Conservation (phyloP, 768 basidiomycete genomes). For the Boletus rubescentipes region DNA sequence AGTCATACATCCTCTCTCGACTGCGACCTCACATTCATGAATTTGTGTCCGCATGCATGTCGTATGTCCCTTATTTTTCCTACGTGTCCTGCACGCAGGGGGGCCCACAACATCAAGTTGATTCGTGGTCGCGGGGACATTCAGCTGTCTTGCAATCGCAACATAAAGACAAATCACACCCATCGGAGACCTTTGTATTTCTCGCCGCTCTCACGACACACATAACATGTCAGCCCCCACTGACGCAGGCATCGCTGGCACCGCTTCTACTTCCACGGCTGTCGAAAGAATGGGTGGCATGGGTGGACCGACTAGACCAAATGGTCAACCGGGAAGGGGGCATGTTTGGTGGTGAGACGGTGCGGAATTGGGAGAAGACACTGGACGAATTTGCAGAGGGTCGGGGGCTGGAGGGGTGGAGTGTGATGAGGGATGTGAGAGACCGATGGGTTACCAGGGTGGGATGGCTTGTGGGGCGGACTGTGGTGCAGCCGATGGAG, state of each 20-base stretch:
- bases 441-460: constrained; percentile 74
- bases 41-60: constrained; percentile 72
- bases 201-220: constrained; percentile 68
- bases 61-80: constrained; percentile 86
- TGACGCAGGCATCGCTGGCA: constrained; percentile 58
- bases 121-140: constrained; percentile 38
- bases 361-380: constrained; percentile 63
- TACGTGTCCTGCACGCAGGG: constrained; percentile 39
- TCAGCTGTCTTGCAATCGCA: constrained; percentile 46
- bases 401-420: constrained; percentile 43
- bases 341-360: constrained; percentile 78
- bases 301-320: constrained; percentile 69
- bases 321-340: constrained; percentile 70
- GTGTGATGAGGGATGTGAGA: constrained; percentile 44
- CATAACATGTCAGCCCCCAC: constrained; percentile 63
- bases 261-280: constrained; percentile 64
- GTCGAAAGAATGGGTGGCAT: constrained; percentile 72
- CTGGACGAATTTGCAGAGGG: constrained; percentile 65
- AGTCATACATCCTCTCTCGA: constrained; percentile 74
- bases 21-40: constrained; percentile 74
- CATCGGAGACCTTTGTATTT: constrained; percentile 72
- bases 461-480: constrained; percentile 72
- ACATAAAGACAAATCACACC: constrained; percentile 66
- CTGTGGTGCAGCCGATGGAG: constrained; percentile 31
- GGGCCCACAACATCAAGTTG: constrained; percentile 19